Evolutionary conservation across 1,284 basidiomycete genomes (phyloP).

Genomic region (Heliocybe sulcata): DNA sequence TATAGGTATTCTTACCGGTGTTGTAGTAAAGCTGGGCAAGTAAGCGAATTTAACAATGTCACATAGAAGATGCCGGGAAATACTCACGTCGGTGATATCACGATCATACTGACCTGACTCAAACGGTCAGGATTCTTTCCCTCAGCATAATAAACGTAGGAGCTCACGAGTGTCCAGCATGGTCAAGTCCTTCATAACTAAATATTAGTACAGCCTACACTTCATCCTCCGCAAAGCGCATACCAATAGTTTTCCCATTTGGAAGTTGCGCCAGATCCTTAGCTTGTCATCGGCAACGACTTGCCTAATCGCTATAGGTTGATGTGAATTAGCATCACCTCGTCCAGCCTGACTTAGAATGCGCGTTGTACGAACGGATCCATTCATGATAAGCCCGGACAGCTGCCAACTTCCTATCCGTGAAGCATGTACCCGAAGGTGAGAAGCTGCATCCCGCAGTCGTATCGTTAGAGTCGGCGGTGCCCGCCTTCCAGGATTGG

Average conservation of each 20-base stretch:
- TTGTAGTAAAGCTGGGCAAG: constrained; percentile 41
- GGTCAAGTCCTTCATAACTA: constrained; percentile 40
- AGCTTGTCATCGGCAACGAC: constrained; percentile 54
- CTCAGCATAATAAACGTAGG: constrained; percentile 8
- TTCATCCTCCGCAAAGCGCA: background rate
- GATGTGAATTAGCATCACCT: no score
- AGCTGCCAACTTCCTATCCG: constrained; percentile 56
- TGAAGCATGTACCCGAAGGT: constrained; percentile 50
- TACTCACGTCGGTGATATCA: constrained; percentile 48
- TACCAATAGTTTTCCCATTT: constrained; percentile 49
- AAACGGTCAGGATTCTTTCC: background rate
- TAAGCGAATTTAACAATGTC: background rate
- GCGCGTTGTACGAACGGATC: constrained; percentile 30
- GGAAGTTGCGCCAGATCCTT: constrained; percentile 63
- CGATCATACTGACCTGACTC: constrained; percentile 50
- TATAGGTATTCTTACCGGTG: constrained; percentile 26
- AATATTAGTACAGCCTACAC: background rate
- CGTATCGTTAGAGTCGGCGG: constrained; percentile 57
- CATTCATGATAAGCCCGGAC: constrained; percentile 64
- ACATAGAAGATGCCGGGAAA: background rate
- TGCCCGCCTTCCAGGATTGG: constrained; percentile 59
- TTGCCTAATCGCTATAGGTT: constrained; percentile 41
- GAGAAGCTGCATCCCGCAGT: constrained; percentile 46
- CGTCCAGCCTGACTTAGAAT: no score
- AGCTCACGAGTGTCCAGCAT: constrained; percentile 52